Evolutionary conservation across 169 alveolate species (phyloP).

Genomic region (Amoebophrya sp.): DNA sequence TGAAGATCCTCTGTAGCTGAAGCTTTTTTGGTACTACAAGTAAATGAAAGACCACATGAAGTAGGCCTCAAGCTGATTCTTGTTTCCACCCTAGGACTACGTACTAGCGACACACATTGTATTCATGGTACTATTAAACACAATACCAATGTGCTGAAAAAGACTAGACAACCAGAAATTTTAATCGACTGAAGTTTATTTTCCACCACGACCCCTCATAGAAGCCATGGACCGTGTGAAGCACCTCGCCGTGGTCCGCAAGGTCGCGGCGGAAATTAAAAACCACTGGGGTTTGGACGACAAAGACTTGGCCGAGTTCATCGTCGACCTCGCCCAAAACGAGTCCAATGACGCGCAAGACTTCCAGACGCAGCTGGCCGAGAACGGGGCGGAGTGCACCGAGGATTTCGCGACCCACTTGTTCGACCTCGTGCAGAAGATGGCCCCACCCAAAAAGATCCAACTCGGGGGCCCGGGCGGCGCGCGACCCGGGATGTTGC

Average conservation of each 20-base stretch:
- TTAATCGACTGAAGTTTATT: too few species aligned
- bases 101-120: too few species aligned
- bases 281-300: background rate
- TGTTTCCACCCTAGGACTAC: too few species aligned
- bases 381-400: background rate
- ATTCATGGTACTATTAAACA: too few species aligned
- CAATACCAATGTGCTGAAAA: too few species aligned
- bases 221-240: background rate
- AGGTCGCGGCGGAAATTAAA: background rate
- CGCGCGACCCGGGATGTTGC: background rate
- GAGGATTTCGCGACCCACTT: background rate
- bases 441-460: background rate
- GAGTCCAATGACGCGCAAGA: background rate
- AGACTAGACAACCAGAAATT: too few species aligned
- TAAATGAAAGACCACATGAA: too few species aligned
- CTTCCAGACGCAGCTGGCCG: background rate
- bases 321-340: background rate
- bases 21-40: too few species aligned
- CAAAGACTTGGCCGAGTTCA: background rate
- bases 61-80: too few species aligned
- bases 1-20: too few species aligned
- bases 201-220: too few species aligned
- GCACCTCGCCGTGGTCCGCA: background rate
- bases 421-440: background rate
- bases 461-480: background rate